Percentiles rank a stretch among this genome's conserved stretches.
phyloP scores from a whole-genome alignment of 768 basidiomycete species.

The Naganishia kalamii region DNA sequence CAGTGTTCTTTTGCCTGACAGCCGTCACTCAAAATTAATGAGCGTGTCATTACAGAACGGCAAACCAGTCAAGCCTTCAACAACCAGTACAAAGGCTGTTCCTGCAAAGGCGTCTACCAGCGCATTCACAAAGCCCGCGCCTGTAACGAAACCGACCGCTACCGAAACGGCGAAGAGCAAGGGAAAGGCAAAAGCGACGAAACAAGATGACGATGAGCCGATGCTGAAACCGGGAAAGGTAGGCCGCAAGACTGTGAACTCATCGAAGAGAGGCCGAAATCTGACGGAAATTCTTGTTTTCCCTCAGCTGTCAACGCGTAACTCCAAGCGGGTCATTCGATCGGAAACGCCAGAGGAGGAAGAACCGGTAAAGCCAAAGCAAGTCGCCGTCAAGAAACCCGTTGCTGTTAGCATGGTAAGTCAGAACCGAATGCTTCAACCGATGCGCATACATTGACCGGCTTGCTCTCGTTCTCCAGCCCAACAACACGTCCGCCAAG shows the following conservation, averaged over 20 bases:
- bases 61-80: neutral
- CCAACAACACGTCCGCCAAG: neutral
- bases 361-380: neutral
- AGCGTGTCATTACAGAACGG: neutral
- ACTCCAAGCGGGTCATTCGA: neutral
- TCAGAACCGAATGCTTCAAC: neutral
- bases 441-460: neutral
- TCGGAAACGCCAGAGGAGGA: conserved; percentile 12
- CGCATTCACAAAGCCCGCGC: neutral
- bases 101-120: neutral
- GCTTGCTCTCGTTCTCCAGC: neutral
- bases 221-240: conserved; percentile 13
- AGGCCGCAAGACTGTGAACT: neutral
- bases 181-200: neutral
- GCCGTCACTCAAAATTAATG: neutral
- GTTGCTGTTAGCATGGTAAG: conserved; percentile 5
- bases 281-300: neutral
- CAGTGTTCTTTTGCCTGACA: neutral
- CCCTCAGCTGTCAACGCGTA: neutral
- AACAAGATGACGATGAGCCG: conserved; percentile 9
- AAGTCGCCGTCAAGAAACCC: neutral
- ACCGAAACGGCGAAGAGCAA: neutral
- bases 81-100: neutral
- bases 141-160: neutral
- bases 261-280: too few species aligned